Evolutionary conservation across 192 early-diverging fungal species (phyloP).

Genomic region (Gigaspora rosea): DNA sequence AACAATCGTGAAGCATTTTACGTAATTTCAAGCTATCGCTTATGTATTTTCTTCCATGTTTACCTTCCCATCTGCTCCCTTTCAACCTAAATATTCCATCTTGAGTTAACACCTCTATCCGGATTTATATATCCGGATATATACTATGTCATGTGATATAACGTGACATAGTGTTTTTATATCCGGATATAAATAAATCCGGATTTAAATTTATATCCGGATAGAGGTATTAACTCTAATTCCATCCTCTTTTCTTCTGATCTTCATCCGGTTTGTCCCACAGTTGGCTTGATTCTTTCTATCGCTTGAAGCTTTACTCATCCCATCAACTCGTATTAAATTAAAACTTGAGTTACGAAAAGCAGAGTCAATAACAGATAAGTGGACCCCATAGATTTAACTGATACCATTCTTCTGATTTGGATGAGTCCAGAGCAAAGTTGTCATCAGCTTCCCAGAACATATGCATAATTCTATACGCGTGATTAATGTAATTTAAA

Average conservation of each 20-base stretch:
- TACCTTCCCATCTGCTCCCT: background rate
- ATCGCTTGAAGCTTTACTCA: background rate
- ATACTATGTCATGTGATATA: too few relatives aligned
- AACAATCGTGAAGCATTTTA: constrained; percentile 14
- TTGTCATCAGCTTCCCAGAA: background rate
- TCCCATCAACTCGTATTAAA: constrained; percentile 1
- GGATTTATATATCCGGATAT: too few relatives aligned
- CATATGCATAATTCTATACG: background rate
- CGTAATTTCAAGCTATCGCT: constrained; percentile 13
- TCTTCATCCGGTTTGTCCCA: background rate
- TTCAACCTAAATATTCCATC: constrained; percentile 14
- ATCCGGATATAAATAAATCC: too few relatives aligned
- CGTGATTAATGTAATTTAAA: constrained; percentile 13
- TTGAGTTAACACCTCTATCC: too few relatives aligned
- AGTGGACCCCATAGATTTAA: constrained; percentile 11
- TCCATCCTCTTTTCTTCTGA: constrained; percentile 9
- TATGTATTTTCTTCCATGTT: constrained; percentile 16
- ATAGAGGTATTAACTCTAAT: too few relatives aligned
- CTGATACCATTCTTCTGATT: constrained; percentile 17
- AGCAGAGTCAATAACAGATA: constrained; percentile 11
- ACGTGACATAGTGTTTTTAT: too few relatives aligned
- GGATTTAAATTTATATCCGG: too few relatives aligned
- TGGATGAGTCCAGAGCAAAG: background rate
- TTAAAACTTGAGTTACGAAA: background rate
- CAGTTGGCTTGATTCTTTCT: background rate